Base-by-base conservation (phyloP, 257 asterid species). In the Solanum neorickii region DNA sequence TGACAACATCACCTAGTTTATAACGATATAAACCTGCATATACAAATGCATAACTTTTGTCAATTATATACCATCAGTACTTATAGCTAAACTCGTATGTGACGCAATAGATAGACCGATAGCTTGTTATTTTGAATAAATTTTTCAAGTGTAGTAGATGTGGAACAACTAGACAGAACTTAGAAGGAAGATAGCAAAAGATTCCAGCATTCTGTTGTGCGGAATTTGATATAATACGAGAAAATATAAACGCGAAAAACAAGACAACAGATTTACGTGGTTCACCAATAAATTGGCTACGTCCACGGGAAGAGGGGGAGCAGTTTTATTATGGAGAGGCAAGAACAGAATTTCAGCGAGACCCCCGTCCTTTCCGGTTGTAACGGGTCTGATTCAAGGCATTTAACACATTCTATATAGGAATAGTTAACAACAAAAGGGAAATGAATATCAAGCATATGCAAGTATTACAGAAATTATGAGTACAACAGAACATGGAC, bases 21-120 rank as follows among this genome's bases (percentile, higher is more conserved):
- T 94, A 97, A 13, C 98, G 98, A 65, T 97, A 97, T 88, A 97
- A 88, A 44, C 99, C 99, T 95, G 94, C 92, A 91, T 4, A 66
- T 7, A 59, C 15, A 39, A 35, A 73, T 25, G 23, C 69, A 56
- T n/a, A 37, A 39, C 14, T 52, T 16, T 82, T 9, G 25, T 47
- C 31, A 21, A 42, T n/a, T 76, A 75, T 76, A 75, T 76, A 14
- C 60, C 3, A 37, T 42, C 7, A 15, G n/a, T n/a, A n/a, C 59
- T 1, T 75, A 41, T 75, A 41, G 25, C 31, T 5, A 37, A 74
- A 37, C n/a, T 74, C 52, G 12, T 39, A 76, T 7, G 4, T n/a
- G 83, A 75, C 59, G 3, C 21, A 75, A 41, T n/a, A 76, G 60
- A 76, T 42, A 13, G 83, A 42, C 60, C 35, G 31, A n/a, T 14